Percentiles rank a stretch among this genome's conserved stretches.
phyloP scores from a whole-genome alignment of 2,329 filamentous ascomycete species.

The Xylaria sp. region DNA sequence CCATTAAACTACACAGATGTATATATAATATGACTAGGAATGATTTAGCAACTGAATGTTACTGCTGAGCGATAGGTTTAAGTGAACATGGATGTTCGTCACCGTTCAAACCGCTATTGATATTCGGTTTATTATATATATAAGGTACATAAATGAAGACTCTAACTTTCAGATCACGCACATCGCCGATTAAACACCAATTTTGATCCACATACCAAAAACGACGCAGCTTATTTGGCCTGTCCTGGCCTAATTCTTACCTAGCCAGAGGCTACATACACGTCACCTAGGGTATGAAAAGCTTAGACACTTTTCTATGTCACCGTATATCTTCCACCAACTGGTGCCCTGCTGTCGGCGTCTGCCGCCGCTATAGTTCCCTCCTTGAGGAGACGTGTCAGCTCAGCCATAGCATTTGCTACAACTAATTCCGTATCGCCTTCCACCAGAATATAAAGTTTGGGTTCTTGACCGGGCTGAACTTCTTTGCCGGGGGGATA shows the following conservation, averaged over 20 bases:
- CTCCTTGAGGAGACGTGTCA: conserved; percentile 88
- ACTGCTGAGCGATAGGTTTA: not conserved
- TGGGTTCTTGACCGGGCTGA: conserved; percentile 79
- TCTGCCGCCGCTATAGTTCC: conserved; percentile 91
- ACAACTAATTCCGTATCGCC: conserved; percentile 96
- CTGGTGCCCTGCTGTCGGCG: conserved; percentile 81
- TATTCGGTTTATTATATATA: conserved; percentile 2
- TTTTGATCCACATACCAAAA: conserved; percentile 15
- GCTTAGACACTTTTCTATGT: conserved; percentile 61
- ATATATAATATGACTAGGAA: conserved; percentile 6
- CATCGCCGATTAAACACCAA: conserved; percentile 26
- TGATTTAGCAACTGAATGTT: not conserved
- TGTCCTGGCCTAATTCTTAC: not conserved
- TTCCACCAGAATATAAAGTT: conserved; percentile 97
- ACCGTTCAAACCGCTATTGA: not conserved
- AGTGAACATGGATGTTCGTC: not conserved
- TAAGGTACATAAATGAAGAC: not conserved
- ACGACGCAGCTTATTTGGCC: not conserved
- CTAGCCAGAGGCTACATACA: not conserved
- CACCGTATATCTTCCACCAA: conserved; percentile 87
- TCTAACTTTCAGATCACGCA: conserved; percentile 3
- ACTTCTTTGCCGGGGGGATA: conserved; percentile 87
- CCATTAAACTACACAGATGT: conserved; percentile 55
- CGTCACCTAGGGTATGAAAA: not conserved
- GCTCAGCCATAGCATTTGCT: conserved; percentile 87